These are phyloP conservation scores for Trichopus zeylanicus DNA, from an alignment of 116 monocot genomes.

Conservation along the genomic window DNA sequence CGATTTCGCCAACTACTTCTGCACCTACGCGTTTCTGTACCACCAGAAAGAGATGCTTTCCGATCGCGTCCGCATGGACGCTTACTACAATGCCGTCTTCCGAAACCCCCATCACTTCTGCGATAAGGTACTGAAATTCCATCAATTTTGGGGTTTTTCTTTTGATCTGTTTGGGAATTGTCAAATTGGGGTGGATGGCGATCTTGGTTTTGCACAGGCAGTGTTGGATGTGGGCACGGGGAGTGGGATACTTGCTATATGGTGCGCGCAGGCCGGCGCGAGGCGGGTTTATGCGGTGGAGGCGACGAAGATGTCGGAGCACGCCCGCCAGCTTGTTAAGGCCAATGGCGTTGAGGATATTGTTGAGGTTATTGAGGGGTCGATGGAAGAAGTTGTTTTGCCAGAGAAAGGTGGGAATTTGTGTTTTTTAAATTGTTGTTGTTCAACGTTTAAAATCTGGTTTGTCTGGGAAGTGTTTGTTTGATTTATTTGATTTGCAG, in stretches of 20 bases:
- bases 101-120: slow-evolving; percentile 74
- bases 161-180: background rate
- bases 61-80: slow-evolving; percentile 94
- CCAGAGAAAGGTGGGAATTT: slow-evolving; percentile 77
- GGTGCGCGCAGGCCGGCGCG: slow-evolving; percentile 96
- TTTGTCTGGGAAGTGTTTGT: background rate
- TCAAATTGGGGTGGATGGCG: background rate
- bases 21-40: slow-evolving; percentile 86
- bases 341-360: slow-evolving; percentile 58
- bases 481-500: slow-evolving; percentile 29
- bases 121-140: slow-evolving; percentile 40
- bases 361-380: slow-evolving; percentile 84
- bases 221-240: slow-evolving; percentile 94
- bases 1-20: slow-evolving; percentile 98
- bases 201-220: slow-evolving; percentile 30
- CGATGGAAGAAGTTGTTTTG: slow-evolving; percentile 72
- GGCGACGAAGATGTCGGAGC: slow-evolving; percentile 95
- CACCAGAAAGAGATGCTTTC: slow-evolving; percentile 99
- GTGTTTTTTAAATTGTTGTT: background rate
- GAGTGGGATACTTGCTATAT: slow-evolving; percentile 91
- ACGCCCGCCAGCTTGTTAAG: slow-evolving; percentile 60
- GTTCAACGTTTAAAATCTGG: background rate
- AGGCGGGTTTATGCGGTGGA: slow-evolving; percentile 93
- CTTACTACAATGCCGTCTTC: slow-evolving; percentile 84
- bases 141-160: background rate